Conservation (phyloP, 495 filamentous ascomycete species). For the Tuber microsphaerosporum region DNA sequence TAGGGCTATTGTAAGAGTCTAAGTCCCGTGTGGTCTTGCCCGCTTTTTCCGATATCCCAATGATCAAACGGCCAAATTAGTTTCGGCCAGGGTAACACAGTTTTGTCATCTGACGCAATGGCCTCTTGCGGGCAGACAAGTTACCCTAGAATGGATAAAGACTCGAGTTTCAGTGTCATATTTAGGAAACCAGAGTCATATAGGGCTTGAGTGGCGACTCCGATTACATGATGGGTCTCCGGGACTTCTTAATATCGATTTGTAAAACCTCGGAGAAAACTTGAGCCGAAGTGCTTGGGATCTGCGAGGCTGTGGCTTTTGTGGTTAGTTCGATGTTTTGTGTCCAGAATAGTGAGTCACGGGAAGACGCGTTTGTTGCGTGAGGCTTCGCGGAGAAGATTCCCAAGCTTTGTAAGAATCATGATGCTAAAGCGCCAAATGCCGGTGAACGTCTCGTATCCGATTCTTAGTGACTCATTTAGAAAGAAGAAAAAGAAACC, state of each 20-base stretch:
- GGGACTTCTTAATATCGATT: background rate
- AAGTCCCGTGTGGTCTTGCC: background rate
- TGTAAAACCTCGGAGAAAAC: conserved; percentile 2
- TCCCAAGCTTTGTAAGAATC: background rate
- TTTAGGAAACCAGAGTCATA: background rate
- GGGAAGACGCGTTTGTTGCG: background rate
- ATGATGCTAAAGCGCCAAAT: background rate
- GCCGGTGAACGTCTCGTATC: background rate
- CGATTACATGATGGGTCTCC: background rate
- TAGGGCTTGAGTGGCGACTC: background rate
- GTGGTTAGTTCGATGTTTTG: background rate
- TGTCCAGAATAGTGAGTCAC: background rate
- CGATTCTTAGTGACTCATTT: background rate
- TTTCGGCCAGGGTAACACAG: background rate
- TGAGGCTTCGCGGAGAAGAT: background rate
- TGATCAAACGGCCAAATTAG: background rate
- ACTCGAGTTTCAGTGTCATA: background rate
- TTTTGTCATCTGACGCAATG: background rate
- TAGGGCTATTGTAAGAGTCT: background rate
- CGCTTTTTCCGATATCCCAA: background rate
- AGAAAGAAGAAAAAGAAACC: background rate
- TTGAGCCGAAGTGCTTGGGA: background rate
- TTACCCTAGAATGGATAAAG: background rate
- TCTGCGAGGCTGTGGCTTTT: background rate
- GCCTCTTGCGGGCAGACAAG: background rate